phyloP scores from a whole-genome alignment of 148 eudicot genomes.

The Rhododendron vialii region DNA sequence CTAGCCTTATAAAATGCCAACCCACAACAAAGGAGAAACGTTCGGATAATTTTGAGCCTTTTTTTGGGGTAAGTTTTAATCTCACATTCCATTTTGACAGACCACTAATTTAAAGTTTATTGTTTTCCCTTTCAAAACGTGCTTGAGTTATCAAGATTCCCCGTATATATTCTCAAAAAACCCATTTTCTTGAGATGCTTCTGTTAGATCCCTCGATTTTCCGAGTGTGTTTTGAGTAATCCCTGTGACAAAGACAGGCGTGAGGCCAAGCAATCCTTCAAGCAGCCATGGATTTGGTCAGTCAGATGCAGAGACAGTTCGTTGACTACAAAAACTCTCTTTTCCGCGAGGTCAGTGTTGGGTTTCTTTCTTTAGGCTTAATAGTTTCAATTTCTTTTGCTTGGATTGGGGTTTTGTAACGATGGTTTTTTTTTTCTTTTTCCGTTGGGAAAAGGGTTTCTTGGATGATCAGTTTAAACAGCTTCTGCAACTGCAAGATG shows the following conservation, averaged over 20 bases:
- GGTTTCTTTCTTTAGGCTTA: not conserved
- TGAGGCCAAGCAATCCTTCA: not conserved
- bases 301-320: slow-evolving; percentile 35
- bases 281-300: slow-evolving; percentile 34
- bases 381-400: not conserved
- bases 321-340: slow-evolving; percentile 25
- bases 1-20: not conserved
- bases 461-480: slow-evolving; percentile 69
- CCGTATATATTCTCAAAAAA: not conserved
- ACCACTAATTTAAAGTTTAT: not conserved
- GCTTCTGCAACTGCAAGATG: slow-evolving; percentile 69
- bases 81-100: not conserved
- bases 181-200: not conserved
- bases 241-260: not conserved
- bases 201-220: not conserved
- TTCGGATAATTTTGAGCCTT: not conserved
- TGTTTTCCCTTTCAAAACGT: not conserved
- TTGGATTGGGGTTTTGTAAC: not conserved
- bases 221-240: not conserved
- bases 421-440: not conserved
- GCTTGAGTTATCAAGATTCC: not conserved
- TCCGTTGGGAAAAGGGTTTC: slow-evolving; percentile 34
- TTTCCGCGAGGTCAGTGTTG: slow-evolving; percentile 31
- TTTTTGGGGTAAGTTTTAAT: not conserved
- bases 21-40: not conserved